These are phyloP conservation scores for Diaporthe amygdali DNA, from an alignment of 2,329 filamentous ascomycete genomes.

Conservation along the genomic window DNA sequence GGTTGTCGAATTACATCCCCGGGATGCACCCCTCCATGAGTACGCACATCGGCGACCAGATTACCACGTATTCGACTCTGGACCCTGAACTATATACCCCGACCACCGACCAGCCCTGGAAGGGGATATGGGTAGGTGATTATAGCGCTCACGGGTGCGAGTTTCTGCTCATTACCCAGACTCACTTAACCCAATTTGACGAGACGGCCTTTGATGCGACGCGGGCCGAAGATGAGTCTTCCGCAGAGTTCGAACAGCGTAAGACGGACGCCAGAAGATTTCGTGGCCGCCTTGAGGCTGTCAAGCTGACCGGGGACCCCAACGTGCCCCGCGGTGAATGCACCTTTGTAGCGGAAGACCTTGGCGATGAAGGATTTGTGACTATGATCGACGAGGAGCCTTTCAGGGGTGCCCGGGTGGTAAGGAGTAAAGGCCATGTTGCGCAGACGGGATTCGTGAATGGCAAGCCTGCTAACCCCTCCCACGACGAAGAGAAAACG, in stretches of 20 bases:
- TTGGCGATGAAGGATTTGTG: conserved; percentile 70
- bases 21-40: conserved; percentile 37
- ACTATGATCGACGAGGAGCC: conserved; percentile 67
- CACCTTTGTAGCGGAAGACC: conserved; percentile 80
- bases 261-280: conserved; percentile 57
- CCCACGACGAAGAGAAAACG: not conserved
- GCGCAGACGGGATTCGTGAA: conserved; percentile 73
- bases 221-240: conserved; percentile 46
- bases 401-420: conserved; percentile 77
- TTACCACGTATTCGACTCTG: conserved; percentile 73
- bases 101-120: conserved; percentile 78
- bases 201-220: conserved; percentile 42
- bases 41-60: conserved; percentile 57
- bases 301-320: conserved; percentile 91
- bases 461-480: conserved; percentile 58
- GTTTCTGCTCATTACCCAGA: conserved; percentile 83
- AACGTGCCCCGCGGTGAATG: conserved; percentile 88
- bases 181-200: conserved; percentile 52
- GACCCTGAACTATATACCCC: conserved; percentile 79
- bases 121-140: conserved; percentile 92
- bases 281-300: conserved; percentile 74
- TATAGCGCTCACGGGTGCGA: conserved; percentile 89
- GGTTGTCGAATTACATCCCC: conserved; percentile 24
- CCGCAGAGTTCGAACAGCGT: conserved; percentile 50
- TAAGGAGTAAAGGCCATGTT: conserved; percentile 78